A percentile compares a stretch with the other conserved stretches of the same genome.
Evolutionary conservation across 164 flowering plant genomes (phyloP).

Genomic region (Chimonanthus praecox): DNA sequence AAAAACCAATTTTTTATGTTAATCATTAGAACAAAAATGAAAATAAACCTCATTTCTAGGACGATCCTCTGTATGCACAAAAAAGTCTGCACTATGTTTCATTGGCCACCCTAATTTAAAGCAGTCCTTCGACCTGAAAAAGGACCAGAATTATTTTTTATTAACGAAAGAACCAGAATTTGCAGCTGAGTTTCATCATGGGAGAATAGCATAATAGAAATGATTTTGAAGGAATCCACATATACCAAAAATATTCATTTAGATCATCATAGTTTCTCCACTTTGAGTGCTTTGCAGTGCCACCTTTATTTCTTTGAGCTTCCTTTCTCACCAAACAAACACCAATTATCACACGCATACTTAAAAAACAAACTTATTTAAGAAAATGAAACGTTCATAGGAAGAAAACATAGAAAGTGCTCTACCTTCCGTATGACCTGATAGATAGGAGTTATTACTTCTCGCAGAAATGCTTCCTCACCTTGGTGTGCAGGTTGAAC

Average conservation of each 20-base stretch:
- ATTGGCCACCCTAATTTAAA: constrained; percentile 80
- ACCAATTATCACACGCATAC: background rate
- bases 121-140: constrained; percentile 67
- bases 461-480: constrained; percentile 70
- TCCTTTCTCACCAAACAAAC: constrained; percentile 55
- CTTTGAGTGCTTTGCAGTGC: constrained; percentile 82
- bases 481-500: constrained; percentile 40
- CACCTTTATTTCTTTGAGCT: constrained; percentile 75
- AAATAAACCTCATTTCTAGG: constrained; percentile 20
- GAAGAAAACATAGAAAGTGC: background rate
- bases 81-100: constrained; percentile 65
- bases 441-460: constrained; percentile 79
- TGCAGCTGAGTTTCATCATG: background rate
- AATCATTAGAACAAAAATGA: constrained; percentile 1
- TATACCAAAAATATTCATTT: constrained; percentile 96
- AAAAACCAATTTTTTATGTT: background rate
- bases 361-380: constrained; percentile 3
- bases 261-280: constrained; percentile 99
- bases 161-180: background rate
- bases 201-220: background rate
- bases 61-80: constrained; percentile 54
- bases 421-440: constrained; percentile 70
- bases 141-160: background rate
- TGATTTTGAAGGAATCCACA: background rate
- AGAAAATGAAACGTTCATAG: constrained; percentile 1